Evolutionary conservation across 441 rosid species (phyloP), one percentile per base, ranked within the genome.

Genomic region (Erysimum cheiri): DNA sequence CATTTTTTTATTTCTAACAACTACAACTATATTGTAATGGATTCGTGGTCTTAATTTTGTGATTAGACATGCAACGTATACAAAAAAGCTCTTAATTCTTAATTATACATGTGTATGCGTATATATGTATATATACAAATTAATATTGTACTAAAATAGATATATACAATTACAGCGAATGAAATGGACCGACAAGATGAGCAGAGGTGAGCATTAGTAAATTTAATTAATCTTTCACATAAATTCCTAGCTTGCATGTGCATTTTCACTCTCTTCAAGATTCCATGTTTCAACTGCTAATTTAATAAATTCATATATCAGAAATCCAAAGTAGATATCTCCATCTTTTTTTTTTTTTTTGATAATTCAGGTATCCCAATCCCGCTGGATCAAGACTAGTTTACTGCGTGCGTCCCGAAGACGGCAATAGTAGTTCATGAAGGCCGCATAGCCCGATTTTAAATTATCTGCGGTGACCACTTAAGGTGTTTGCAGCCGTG

Each of bases 201-300:
- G 55, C 73, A 74, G 72, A 60, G 39, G 9, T 72, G 48, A 67
- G 29, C 19, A 56, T 53, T 60, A 67, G 66, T 41, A 53, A 46
- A 54, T 17, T 32, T 17, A 37, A 62, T 48, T 73, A 67, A 53
- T 53, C 29, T 33, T 56, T 64, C 71, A 70, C 75, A 75, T 75
- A 75, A 75, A 64, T 75, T 64, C 79, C 50, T 75, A 58, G 67
- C 61, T 75, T 75, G 54, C 75, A 75, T 75, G 79, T 75, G 75
- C 75, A 70, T n/a, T 58, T 64, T 64, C 79, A 70, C 75, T 15
- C 63, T 24, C 63, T 58, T 33, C 74, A 69, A 75, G 79, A 70
- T 70, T 75, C 79, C 56, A 64, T 70, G 70, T 70, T 64, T 32
- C 36, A 60, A 47, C 71, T 62, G 43, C 46, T 26, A 29, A 44